Percentiles rank a stretch among this genome's conserved stretches.
Conservation (phyloP, 2,329 filamentous ascomycete genomes). For the Ceratocystis diversiconidia region DNA sequence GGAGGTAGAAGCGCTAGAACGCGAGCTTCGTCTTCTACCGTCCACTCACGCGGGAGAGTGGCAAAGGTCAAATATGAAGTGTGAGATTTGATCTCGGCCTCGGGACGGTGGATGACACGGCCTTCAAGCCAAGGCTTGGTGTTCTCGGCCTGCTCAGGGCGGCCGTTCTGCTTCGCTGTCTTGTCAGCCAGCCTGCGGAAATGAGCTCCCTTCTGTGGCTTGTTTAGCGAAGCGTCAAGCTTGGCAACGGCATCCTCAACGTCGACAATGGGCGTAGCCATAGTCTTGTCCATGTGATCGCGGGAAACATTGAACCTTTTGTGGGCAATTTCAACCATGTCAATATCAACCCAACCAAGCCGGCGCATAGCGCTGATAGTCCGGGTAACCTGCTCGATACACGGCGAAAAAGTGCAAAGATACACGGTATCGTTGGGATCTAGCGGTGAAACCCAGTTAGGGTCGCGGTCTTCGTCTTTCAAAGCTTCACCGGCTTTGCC, state of each 20-base stretch:
- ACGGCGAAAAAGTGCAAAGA: conserved; percentile 90
- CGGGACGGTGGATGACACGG: conserved; percentile 61
- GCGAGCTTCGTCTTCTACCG: conserved; percentile 60
- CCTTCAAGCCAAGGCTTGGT: conserved; percentile 59
- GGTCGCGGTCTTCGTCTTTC: conserved; percentile 25
- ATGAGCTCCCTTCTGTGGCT: conserved; percentile 18
- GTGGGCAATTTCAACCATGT: conserved; percentile 81
- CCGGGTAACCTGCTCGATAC: conserved; percentile 85
- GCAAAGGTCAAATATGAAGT: conserved; percentile 97
- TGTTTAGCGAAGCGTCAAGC: conserved; percentile 29
- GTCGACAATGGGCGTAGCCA: conserved; percentile 53
- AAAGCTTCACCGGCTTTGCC: conserved; percentile 18
- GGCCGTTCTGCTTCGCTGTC: conserved; percentile 4
- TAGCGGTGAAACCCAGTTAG: conserved; percentile 32
- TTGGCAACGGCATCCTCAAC: conserved; percentile 67
- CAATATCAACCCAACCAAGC: conserved; percentile 78
- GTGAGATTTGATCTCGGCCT: conserved; percentile 85
- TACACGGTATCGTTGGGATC: conserved; percentile 58
- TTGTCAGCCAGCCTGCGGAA: conserved; percentile 1
- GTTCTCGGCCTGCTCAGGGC: not conserved
- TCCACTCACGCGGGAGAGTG: conserved; percentile 75
- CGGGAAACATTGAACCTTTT: conserved; percentile 67
- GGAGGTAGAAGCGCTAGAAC: conserved; percentile 48
- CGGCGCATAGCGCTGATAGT: conserved; percentile 70
- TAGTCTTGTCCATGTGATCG: conserved; percentile 63